Base-by-base conservation (phyloP, 495 filamentous ascomycete species). In the Astrothelium subdiscretum region DNA sequence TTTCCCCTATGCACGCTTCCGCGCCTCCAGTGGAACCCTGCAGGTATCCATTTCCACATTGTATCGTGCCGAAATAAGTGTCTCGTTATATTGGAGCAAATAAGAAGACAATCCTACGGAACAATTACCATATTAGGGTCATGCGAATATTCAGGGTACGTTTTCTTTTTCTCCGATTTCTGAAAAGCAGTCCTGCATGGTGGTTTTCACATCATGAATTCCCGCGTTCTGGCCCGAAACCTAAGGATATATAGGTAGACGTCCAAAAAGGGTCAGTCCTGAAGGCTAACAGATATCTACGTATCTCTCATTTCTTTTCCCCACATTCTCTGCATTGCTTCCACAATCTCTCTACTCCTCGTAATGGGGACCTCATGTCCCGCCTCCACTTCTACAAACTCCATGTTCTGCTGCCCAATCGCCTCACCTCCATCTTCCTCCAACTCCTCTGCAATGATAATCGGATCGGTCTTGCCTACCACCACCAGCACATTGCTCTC, bases 341-440 rank as follows among this genome's bases (percentile, higher is more conserved):
- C 68, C 4, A 76, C 81, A 44, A 84, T 73, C 51, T 81, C 80
- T 1, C 76, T 74, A 32, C 77, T 76, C 63, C 77, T 78, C 8
- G 79, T 77, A 68, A 82, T 82, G 18, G 82, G 79, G 54, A 85
- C 78, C 32, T 83, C 82, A 66, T 86, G 83, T 6, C 80, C 83
- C 3, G 77, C 81, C n/a, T 78, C 72, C 57, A 79, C 74, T 61
- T 72, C 75, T 59, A 77, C 71, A 64, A 81, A 76, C 27, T 73
- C 66, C 22, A 78, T 74, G 63, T 79, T 78, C 58, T 70, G 66
- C 31, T 58, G 31, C 11, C 80, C 78, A 60, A 87, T 68, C 22
- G 74, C 77, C 27, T 74, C 72, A 0, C 67, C 77, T 26, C 78
- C 81, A 72, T 86, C 83, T 11, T 72, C 71, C n/a, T 73, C 70